Evolutionary conservation across 2,329 filamentous ascomycete genomes (phyloP).

Genomic region (Colletotrichum graminicola): DNA sequence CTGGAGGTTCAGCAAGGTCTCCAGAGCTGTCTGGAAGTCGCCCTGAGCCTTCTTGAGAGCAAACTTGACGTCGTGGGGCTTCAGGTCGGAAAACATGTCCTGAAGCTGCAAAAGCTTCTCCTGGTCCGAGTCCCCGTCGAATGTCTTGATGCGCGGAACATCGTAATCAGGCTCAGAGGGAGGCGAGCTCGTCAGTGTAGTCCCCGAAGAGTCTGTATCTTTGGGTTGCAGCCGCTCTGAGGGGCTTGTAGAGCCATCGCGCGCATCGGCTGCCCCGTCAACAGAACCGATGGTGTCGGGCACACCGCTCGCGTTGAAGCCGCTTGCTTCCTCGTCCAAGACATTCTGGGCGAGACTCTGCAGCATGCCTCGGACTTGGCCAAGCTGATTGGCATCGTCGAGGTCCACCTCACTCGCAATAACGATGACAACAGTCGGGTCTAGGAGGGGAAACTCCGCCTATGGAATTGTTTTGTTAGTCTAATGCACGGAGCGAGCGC

Average conservation of each 20-base stretch:
- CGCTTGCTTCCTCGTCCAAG: conserved; percentile 74
- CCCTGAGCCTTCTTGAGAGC: conserved; percentile 76
- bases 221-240: conserved; percentile 46
- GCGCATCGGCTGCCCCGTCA: conserved; percentile 46
- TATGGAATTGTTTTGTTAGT: background rate
- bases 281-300: conserved; percentile 56
- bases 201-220: conserved; percentile 49
- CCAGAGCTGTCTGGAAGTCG: conserved; percentile 77
- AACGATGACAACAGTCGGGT: conserved; percentile 81
- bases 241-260: conserved; percentile 45
- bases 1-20: conserved; percentile 83
- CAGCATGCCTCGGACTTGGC: conserved; percentile 69
- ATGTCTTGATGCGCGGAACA: conserved; percentile 44
- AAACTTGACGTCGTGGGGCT: conserved; percentile 73
- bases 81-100: conserved; percentile 79
- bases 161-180: conserved; percentile 34
- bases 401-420: conserved; percentile 82
- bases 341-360: conserved; percentile 75
- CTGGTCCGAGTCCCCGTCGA: conserved; percentile 61
- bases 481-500: background rate
- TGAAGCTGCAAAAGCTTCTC: conserved; percentile 74
- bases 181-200: conserved; percentile 43
- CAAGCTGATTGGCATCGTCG: conserved; percentile 61
- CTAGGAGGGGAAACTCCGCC: conserved; percentile 68
- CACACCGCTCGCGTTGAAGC: conserved; percentile 83